Evolutionary conservation across 768 basidiomycete species (phyloP).

Genomic region (Boletellus emodensis): DNA sequence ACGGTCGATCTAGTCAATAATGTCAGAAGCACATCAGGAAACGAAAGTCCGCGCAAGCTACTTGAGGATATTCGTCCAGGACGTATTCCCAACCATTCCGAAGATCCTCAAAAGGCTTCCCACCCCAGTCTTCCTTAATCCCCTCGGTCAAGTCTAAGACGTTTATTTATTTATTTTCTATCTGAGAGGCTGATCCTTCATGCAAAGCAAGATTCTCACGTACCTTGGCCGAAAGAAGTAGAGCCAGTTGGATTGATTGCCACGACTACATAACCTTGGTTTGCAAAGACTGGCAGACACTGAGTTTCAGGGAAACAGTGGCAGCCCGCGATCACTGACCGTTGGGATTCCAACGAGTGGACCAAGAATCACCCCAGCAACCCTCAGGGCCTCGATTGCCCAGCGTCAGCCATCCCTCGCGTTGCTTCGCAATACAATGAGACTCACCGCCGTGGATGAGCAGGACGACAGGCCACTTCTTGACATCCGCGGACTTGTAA

Average conservation of each 20-base stretch:
- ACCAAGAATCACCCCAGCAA: conserved; percentile 92
- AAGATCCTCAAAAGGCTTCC: conserved; percentile 79
- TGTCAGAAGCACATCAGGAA: not conserved
- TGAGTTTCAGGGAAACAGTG: not conserved
- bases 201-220: not conserved
- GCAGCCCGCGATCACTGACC: conserved; percentile 33
- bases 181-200: not conserved
- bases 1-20: conserved; percentile 51
- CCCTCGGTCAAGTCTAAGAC: conserved; percentile 70
- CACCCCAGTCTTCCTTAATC: conserved; percentile 79
- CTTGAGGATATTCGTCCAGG: conserved; percentile 66
- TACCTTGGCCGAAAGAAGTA: conserved; percentile 88
- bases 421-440: not conserved
- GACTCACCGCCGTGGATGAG: conserved; percentile 72
- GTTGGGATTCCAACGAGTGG: conserved; percentile 89
- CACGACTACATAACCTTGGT: conserved; percentile 85
- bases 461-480: conserved; percentile 77
- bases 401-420: not conserved
- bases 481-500: conserved; percentile 58
- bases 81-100: conserved; percentile 70
- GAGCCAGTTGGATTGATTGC: conserved; percentile 93
- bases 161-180: not conserved
- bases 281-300: conserved; percentile 60
- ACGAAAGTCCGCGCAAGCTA: conserved; percentile 19
- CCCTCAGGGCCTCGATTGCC: conserved; percentile 58